Evolutionary conservation across 1,284 basidiomycete species (phyloP).

Genomic region (Ganoderma resinaceum): DNA sequence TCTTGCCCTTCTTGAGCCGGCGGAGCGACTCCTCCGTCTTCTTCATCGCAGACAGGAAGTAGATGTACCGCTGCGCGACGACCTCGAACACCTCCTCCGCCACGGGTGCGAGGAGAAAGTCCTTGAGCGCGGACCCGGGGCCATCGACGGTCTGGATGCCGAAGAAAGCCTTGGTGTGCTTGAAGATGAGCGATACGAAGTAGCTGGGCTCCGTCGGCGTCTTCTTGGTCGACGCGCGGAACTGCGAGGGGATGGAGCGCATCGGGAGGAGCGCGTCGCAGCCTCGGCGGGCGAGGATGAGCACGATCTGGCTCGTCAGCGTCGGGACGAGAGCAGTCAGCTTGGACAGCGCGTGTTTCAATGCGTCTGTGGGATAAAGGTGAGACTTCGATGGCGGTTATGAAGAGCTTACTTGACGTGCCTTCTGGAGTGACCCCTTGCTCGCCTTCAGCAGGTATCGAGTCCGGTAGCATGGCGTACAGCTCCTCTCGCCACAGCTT

Average conservation of each 20-base stretch:
- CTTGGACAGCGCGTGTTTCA: slow-evolving; percentile 57
- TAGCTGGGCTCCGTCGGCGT: slow-evolving; percentile 80
- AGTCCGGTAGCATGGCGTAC: slow-evolving; percentile 60
- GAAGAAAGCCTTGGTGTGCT: slow-evolving; percentile 84
- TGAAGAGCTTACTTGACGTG: slow-evolving; percentile 35
- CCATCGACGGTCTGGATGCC: slow-evolving; percentile 62
- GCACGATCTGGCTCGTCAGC: slow-evolving; percentile 70
- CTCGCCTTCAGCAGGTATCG: slow-evolving; percentile 33
- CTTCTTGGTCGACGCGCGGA: slow-evolving; percentile 74
- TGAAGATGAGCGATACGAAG: slow-evolving; percentile 84
- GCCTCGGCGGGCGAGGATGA: slow-evolving; percentile 79
- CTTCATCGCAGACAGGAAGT: slow-evolving; percentile 81
- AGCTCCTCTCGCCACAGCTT: slow-evolving; percentile 75
- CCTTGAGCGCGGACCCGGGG: slow-evolving; percentile 63
- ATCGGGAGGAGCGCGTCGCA: slow-evolving; percentile 89
- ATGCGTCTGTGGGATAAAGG: slow-evolving; percentile 53
- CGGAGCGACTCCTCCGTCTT: slow-evolving; percentile 91
- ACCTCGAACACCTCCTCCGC: slow-evolving; percentile 75
- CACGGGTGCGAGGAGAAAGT: slow-evolving; percentile 60
- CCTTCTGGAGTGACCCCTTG: slow-evolving; percentile 58
- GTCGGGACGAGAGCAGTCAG: slow-evolving; percentile 58
- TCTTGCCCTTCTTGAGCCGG: slow-evolving; percentile 86
- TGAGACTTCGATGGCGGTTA: background rate
- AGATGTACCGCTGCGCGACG: slow-evolving; percentile 74
- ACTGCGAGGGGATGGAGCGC: slow-evolving; percentile 87